A percentile compares a stretch with the other conserved stretches of the same genome.
These are phyloP conservation scores for Chalaropsis ovoidea DNA, from an alignment of 2,329 filamentous ascomycete genomes.

Conservation along the genomic window DNA sequence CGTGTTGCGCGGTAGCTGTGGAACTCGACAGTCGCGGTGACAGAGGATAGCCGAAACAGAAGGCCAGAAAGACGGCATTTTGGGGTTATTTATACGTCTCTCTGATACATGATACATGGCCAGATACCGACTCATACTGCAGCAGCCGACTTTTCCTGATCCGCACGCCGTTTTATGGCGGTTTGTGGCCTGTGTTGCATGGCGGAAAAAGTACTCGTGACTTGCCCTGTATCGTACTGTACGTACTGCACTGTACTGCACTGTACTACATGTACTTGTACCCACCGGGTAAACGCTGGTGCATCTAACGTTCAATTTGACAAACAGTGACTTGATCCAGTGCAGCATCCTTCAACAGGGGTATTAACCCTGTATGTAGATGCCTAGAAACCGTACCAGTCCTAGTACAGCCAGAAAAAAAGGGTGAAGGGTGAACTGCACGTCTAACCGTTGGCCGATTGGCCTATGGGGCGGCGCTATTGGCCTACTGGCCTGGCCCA, in stretches of 20 bases:
- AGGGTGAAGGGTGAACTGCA: too few species aligned
- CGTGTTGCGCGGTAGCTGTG: background rate
- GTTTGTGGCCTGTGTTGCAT: too few species aligned
- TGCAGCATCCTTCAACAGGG: background rate
- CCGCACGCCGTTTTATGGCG: too few species aligned
- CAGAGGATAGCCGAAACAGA: background rate
- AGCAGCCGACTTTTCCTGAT: background rate
- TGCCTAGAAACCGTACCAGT: conserved; percentile 6
- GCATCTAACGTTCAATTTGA: background rate
- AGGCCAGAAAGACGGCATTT: background rate
- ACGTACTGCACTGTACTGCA: background rate
- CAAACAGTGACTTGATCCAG: background rate
- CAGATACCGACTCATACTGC: background rate
- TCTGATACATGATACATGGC: background rate
- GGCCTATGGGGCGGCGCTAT: too few species aligned
- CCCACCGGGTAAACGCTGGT: background rate
- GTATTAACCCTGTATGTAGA: background rate
- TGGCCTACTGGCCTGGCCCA: too few species aligned
- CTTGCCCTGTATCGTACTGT: too few species aligned
- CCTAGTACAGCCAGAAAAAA: background rate
- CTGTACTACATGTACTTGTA: too few species aligned
- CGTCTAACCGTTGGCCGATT: too few species aligned
- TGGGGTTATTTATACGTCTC: too few species aligned
- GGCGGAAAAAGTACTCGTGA: too few species aligned
- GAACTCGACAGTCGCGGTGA: background rate